Percentiles rank a stretch among this genome's conserved stretches.
These are phyloP conservation scores for Pyricularia pennisetigena DNA, from an alignment of 2,329 filamentous ascomycete genomes.

Conservation along the genomic window DNA sequence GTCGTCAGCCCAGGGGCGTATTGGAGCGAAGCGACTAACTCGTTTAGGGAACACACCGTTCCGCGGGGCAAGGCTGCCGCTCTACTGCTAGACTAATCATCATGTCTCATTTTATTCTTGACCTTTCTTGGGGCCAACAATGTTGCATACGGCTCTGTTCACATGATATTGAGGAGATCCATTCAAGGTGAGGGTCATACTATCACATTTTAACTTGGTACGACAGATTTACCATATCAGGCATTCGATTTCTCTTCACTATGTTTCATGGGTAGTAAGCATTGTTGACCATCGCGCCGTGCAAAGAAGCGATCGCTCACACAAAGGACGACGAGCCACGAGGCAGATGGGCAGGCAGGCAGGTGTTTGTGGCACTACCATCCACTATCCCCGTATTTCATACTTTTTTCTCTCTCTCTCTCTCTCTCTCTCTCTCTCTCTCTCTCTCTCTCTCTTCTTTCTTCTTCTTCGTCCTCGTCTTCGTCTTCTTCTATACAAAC, in stretches of 20 bases:
- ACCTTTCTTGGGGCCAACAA: background rate
- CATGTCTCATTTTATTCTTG: background rate
- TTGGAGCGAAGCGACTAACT: background rate
- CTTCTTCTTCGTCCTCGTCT: too few relatives aligned
- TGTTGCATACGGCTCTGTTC: background rate
- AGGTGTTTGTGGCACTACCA: background rate
- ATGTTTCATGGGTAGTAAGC: background rate
- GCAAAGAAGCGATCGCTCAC: background rate
- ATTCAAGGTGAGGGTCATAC: background rate
- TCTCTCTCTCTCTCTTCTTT: background rate
- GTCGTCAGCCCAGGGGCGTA: background rate
- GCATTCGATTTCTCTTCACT: background rate
- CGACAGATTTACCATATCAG: background rate
- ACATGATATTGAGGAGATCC: background rate
- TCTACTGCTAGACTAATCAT: too few relatives aligned
- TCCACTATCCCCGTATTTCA: background rate
- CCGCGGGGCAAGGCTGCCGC: background rate
- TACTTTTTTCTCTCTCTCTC: background rate
- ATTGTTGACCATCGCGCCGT: background rate
- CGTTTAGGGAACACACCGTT: background rate
- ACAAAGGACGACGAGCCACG: background rate
- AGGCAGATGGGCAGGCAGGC: background rate
- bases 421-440: background rate
- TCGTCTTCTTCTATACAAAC: background rate
- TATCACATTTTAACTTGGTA: background rate